Evolutionary conservation across 2,329 filamentous ascomycete species (phyloP).

Genomic region (Dactylellina cionopaga): DNA sequence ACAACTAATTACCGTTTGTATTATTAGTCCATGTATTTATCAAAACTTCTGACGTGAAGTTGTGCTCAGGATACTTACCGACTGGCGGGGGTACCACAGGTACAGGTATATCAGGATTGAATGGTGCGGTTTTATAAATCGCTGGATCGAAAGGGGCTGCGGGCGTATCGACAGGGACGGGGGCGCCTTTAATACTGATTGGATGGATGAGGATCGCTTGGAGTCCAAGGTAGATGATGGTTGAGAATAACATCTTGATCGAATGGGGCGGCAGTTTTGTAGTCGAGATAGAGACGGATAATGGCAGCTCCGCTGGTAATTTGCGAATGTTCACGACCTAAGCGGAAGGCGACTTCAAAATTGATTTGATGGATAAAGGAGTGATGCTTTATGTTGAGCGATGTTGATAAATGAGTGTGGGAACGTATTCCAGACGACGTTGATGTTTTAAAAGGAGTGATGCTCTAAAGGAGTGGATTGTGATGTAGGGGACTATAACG

Average conservation of each 20-base stretch:
- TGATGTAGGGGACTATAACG: not conserved
- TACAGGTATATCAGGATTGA: conserved; percentile 44
- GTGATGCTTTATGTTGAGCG: not conserved
- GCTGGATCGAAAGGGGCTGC: conserved; percentile 4
- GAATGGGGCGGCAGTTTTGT: not conserved
- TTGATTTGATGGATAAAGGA: not conserved
- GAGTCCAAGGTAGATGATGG: conserved; percentile 12
- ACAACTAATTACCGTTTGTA: not conserved
- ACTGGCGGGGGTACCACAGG: conserved; percentile 25
- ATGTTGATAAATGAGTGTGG: not conserved
- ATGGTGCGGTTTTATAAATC: conserved; percentile 23
- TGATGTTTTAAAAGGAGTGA: not conserved
- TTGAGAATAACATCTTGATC: conserved; percentile 21
- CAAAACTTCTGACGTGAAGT: not conserved
- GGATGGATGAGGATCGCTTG: conserved; percentile 7
- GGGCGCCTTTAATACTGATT: not conserved
- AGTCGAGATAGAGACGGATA: not conserved
- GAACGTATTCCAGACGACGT: not conserved
- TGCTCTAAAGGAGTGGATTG: conserved; percentile 18
- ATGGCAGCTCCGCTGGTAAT: not conserved
- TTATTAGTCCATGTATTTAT: no score
- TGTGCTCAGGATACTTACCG: conserved; percentile 12
- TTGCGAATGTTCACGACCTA: not conserved
- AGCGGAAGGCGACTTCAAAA: not conserved
- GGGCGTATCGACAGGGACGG: conserved; percentile 18